Evolutionary conservation across 169 alveolate genomes (phyloP), one percentile per base, ranked within the genome.

Genomic region (Plasmodium billcollinsi): DNA sequence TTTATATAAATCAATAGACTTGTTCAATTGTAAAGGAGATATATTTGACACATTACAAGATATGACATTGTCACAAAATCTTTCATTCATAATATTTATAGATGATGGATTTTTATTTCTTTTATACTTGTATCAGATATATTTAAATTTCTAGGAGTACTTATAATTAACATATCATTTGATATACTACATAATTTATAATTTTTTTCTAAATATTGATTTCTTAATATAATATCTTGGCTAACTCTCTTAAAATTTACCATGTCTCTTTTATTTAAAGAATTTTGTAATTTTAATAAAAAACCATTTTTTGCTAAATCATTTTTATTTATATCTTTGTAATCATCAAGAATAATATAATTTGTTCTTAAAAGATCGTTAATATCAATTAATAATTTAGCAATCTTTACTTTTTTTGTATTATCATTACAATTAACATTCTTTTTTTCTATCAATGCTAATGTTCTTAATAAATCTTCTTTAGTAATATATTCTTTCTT

Each of bases 231-330:
- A 39, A 83, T 83, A 49, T 54, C 74, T 12, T 83, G 66, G 4
- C 29, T 62, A 39, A 69, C 69, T 69, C 47, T 67, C 45, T 83
- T 83, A 43, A 56, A 83, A 67, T 83, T 83, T 3, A 61, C 71
- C 12, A 83, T 56, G 59, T 83, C 91, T 24, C 73, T 67, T 72
- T 83, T 83, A 1, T 45, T 67, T 20, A 39, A 83, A 20, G 73
- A 52, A 69, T 83, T 83, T 56, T 83, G 85, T 50, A 83, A 21
- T 67, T 83, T 69, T 69, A 83, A 50, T 59, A 83, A 56, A 33
- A 83, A 69, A 73, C 24, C 58, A 1, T 39, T 83, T 21, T 69
- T 83, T 26, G 52, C 39, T 58, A 67, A 58, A 58, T 63, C 56
- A 65, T 63, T 76, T 29, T 18, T 76, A 29, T 14, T 78, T 71